Base-by-base conservation (phyloP, 2,329 filamentous ascomycete genomes). In the Diaporthe vaccinii region DNA sequence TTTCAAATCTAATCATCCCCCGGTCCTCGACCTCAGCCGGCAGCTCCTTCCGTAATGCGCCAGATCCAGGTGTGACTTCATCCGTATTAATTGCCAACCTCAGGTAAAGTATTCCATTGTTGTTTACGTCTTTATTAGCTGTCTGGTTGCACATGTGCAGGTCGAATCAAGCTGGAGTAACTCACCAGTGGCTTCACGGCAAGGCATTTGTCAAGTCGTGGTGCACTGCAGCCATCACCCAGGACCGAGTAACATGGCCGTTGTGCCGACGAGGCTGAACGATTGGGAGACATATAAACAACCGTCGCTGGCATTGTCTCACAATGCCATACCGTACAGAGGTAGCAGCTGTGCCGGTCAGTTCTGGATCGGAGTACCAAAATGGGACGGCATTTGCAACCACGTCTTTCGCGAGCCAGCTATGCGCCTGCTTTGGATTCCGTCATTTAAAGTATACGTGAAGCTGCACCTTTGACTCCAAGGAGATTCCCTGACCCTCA, bases 1-100 rank as follows among this genome's bases (percentile, higher is more conserved):
- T 69, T 69, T 55, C 65, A 55, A 41, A 69, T 41, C 65, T 28
- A 69, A 41, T 69, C 49, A 28, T 8, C 12, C 14, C 22, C 65
- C 34, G 20, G 6, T 46, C 34, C 57, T 36, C 57, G 20, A 22
- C 59, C 59, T 46, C 58, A 22, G 36, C 39, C n/a, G 28, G n/a
- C 39, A 44, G 39, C 31, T 3, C 14, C 15, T 28, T 44, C 14
- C 39, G 4, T 20, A 28, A 44, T 5, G 14, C 39, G 36, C 39
- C 58, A 28, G 36, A 62, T 62, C 58, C 39, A 49, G 39, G 34
- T 67, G 28, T 36, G 41, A 67, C 41, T 46, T 68, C 22, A 68
- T 53, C 62, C 7, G 39, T 22, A 28, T 28, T 10, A 4, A 25
- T 53, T 53, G 14, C 12, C 14, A 20, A 25, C 20, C 44, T 68